Base-by-base conservation (phyloP, 2,329 filamentous ascomycete species). In the Aspergillus piperis region DNA sequence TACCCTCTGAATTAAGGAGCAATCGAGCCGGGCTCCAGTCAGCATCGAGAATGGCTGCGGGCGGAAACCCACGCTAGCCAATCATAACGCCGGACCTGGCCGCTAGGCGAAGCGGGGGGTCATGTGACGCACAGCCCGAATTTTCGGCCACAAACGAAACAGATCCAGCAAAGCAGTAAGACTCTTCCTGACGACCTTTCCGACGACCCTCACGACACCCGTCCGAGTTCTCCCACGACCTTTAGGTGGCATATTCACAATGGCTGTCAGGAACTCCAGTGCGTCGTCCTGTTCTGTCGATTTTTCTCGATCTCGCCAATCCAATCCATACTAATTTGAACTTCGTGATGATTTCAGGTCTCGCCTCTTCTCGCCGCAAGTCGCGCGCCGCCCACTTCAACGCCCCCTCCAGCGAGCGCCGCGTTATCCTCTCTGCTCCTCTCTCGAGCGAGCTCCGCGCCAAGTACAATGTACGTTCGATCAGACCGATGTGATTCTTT, bases 351-450 rank as follows among this genome's bases (percentile, higher is more conserved):
- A 56, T 62, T 13, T 27, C 39, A 79, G 77, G 68, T 63, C 63
- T 79, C 66, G 71, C 75, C 81, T 91, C 91, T 82, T 96, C 92
- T 78, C 89, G 94, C 84, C 90, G 94, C 85, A 99, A 99, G 92
- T 95, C 92, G 84, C 92, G 95, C 83, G 96, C 96, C 87, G 91
- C 92, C 80, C 94, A 99, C 88, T 99, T 96, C 88, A 85, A 86
- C 80, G 95, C 95, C 72, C 92, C 93, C 73, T 60, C 93, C 81
- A 92, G 90, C 85, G 87, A 91, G 79, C 93, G 95, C 83, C 92
- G 95, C 80, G 86, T 89, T 75, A 96, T 96, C 85, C 97, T 99
- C 93, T 94, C 90, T 85, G 93, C 95, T 72, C 90, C 91, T 75
- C 87, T 97, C 73, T 90, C 86, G 86, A 96, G 96, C 87, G 95